A percentile compares a stretch with the other conserved stretches of the same genome.
Evolutionary conservation across 495 filamentous ascomycete species (phyloP).

Genomic region (Aspergillus bridgeri): DNA sequence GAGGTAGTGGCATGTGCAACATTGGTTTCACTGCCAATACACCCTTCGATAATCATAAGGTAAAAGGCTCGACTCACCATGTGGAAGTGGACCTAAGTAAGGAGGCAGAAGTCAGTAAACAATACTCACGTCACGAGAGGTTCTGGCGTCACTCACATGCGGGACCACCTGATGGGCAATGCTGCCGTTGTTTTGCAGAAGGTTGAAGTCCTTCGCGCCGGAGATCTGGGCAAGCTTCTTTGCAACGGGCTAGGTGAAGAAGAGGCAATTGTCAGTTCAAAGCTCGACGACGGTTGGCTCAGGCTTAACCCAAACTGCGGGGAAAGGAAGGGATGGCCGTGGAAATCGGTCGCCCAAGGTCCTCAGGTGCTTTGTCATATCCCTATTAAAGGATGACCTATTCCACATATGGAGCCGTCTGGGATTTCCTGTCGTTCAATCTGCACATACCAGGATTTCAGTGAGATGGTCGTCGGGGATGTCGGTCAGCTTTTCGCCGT

Average conservation of each 20-base stretch:
- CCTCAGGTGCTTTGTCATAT: constrained; percentile 3
- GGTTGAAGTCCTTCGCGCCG: constrained; percentile 79
- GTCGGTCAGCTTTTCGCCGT: constrained; percentile 88
- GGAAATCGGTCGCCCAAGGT: constrained; percentile 18
- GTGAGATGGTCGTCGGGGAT: constrained; percentile 84
- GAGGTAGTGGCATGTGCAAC: not conserved
- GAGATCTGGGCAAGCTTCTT: constrained; percentile 81
- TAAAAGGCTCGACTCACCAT: constrained; percentile 59
- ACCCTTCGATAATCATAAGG: not conserved
- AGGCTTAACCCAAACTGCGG: not conserved
- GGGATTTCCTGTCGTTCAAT: not conserved
- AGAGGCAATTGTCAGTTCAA: not conserved
- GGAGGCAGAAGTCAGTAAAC: not conserved
- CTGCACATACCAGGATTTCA: constrained; percentile 70
- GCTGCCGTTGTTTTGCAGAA: constrained; percentile 93
- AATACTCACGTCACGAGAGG: not conserved
- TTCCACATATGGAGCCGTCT: constrained; percentile 1
- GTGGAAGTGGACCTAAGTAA: constrained; percentile 78
- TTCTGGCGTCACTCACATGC: constrained; percentile 57
- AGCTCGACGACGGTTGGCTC: not conserved
- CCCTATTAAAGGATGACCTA: constrained; percentile 4
- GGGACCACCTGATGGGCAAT: constrained; percentile 93
- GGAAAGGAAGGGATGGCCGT: not conserved
- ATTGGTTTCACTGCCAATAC: not conserved
- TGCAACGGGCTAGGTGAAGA: constrained; percentile 61